These are phyloP conservation scores for Neofusicoccum ribis DNA, from an alignment of 2,329 filamentous ascomycete species.

Conservation along the genomic window DNA sequence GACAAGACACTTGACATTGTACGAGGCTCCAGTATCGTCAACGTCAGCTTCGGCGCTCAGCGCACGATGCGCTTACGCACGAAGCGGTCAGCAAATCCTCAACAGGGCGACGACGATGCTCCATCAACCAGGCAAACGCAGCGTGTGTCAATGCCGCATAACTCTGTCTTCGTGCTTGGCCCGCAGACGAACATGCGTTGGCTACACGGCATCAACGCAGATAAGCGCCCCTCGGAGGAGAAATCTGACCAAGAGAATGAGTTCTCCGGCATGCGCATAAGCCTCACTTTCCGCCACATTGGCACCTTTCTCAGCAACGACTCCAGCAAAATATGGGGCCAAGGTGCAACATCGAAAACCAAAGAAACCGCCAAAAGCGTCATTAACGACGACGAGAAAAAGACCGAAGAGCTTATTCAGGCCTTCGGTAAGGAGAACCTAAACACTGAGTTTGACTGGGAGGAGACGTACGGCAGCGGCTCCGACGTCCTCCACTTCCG, in stretches of 20 bases:
- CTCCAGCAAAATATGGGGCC: slow-evolving; percentile 79
- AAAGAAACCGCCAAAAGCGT: slow-evolving; percentile 61
- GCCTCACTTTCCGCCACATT: slow-evolving; percentile 86
- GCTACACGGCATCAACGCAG: slow-evolving; percentile 88
- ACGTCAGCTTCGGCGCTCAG: slow-evolving; percentile 89
- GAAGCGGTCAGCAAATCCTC: slow-evolving; percentile 56
- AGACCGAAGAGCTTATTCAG: slow-evolving; percentile 68
- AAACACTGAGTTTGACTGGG: slow-evolving; percentile 69
- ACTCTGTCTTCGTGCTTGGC: slow-evolving; percentile 83
- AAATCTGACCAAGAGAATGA: slow-evolving; percentile 71
- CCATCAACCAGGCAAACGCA: slow-evolving; percentile 56
- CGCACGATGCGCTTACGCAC: slow-evolving; percentile 86
- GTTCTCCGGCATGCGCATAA: slow-evolving; percentile 76
- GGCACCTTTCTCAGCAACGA: slow-evolving; percentile 75
- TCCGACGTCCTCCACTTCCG: slow-evolving; percentile 76
- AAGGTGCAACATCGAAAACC: slow-evolving; percentile 75
- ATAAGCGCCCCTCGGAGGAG: slow-evolving; percentile 70
- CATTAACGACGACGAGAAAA: slow-evolving; percentile 63
- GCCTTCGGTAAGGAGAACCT: slow-evolving; percentile 89
- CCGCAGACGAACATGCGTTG: slow-evolving; percentile 79
- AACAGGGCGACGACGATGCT: slow-evolving; percentile 26
- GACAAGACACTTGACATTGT: slow-evolving; percentile 95
- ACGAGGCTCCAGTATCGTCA: slow-evolving; percentile 79
- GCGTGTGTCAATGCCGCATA: slow-evolving; percentile 77
- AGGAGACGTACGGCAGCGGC: slow-evolving; percentile 70